Evolutionary conservation across 1,284 basidiomycete genomes (phyloP).

Genomic region (Sanghuangporus baumii): DNA sequence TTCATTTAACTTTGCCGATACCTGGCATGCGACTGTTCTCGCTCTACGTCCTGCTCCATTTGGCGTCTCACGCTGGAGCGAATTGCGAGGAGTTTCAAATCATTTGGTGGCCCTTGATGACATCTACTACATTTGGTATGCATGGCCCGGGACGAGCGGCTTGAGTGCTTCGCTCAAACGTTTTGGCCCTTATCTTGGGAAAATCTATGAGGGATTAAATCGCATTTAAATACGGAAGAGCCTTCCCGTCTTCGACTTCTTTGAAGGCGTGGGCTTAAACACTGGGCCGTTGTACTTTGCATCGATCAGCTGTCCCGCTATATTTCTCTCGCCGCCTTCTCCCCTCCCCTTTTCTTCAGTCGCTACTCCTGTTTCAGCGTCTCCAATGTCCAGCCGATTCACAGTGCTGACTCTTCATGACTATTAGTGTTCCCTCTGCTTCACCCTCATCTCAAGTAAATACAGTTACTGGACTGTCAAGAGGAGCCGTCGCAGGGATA

Average conservation of each 20-base stretch:
- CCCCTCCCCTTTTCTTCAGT: constrained; percentile 1
- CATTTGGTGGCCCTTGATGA: constrained; percentile 14
- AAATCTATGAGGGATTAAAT: background rate
- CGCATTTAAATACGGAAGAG: background rate
- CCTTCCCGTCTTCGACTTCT: background rate
- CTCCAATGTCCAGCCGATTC: background rate
- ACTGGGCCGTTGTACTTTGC: background rate
- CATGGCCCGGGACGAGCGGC: background rate
- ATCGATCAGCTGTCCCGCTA: background rate
- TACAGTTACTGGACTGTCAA: constrained; percentile 23
- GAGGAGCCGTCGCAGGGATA: constrained; percentile 59
- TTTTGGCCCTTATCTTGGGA: constrained; percentile 7
- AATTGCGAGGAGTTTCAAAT: constrained; percentile 1
- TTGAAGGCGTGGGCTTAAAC: background rate
- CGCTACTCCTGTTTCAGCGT: background rate
- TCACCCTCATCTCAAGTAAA: constrained; percentile 18
- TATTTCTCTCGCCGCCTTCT: background rate
- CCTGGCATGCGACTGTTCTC: background rate
- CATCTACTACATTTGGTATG: constrained; percentile 4
- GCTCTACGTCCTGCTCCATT: background rate
- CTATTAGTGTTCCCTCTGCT: constrained; percentile 19
- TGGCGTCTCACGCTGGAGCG: background rate
- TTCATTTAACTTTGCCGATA: constrained; percentile 17
- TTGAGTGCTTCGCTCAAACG: background rate
- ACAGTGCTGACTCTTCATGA: constrained; percentile 13